Base-by-base conservation (phyloP, 2,329 filamentous ascomycete species). In the Xylaria sp. region DNA sequence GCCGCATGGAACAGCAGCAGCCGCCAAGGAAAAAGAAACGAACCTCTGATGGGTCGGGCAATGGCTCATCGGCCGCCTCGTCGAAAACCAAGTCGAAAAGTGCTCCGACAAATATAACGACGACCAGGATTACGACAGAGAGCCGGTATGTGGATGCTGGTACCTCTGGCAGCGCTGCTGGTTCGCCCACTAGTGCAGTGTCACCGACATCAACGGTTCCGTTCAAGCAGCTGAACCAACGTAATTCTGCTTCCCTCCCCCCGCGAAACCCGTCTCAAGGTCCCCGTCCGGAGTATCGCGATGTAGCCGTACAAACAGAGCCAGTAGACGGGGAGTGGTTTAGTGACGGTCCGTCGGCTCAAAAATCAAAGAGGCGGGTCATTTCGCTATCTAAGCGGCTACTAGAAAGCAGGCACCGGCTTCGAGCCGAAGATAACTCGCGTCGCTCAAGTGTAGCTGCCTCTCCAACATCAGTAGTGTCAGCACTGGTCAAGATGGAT, bases 1-100 rank as follows among this genome's bases (percentile, higher is more conserved):
- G 85, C 58, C 86, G 82, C 21, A 86, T 87, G 83, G 87, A 86
- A 69, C 84, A 84, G 71, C 83, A 86, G 60, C 78, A 82, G 62
- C 84, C 84, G 1, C 79, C 80, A 0, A 81, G 83, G 31, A 89
- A 89, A 74, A 88, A 89, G 78, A 89, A 89, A 72, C 82, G 86
- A 7, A 75, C 78, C 2, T 88, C 87, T 0, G 87, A 89, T 66
- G 85, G 85, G 4, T 79, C 77, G 3, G 70, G 66, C 1, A 70
- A 63, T 17, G 70, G 66, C 0, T 67, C 63, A 9, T 72, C 73
- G 37, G 67, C 33, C 1, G 71, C 71, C 5, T 75, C 76, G 0
- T 72, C 76, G 1, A 83, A 80, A 59, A 60, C 77, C 1, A 83
- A 81, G 59, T 71, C 76, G 7, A 71, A 70, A 51, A 70, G 65